Conservation (phyloP, 352 stramenopile genomes). For the Phytophthora multivora region DNA sequence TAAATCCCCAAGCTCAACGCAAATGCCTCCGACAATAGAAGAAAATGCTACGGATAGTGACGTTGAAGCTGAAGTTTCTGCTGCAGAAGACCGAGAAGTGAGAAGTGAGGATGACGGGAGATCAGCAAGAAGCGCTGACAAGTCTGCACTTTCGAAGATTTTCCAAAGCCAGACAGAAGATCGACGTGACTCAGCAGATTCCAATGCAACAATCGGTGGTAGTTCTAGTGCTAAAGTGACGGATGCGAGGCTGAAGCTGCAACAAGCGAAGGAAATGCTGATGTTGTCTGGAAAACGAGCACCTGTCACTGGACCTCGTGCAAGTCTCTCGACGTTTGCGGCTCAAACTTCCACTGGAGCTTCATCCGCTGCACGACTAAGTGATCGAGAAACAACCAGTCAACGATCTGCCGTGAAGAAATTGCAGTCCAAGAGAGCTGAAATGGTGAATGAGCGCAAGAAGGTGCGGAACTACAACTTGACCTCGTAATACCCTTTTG, state of each 20-base stretch:
- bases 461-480: slow-evolving; percentile 86
- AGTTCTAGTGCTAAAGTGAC: slow-evolving; percentile 44
- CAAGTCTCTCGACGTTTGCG: slow-evolving; percentile 45
- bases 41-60: slow-evolving; percentile 24
- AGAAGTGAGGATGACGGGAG: not conserved
- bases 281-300: slow-evolving; percentile 66
- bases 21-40: slow-evolving; percentile 14
- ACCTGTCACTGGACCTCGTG: slow-evolving; percentile 10
- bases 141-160: slow-evolving; percentile 10
- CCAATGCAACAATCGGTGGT: slow-evolving; percentile 11
- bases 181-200: slow-evolving; percentile 11
- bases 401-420: slow-evolving; percentile 70
- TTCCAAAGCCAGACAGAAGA: slow-evolving; percentile 10
- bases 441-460: slow-evolving; percentile 79
- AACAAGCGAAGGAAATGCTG: slow-evolving; percentile 80
- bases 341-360: slow-evolving; percentile 3
- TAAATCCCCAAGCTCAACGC: slow-evolving; percentile 12
- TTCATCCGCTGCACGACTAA: slow-evolving; percentile 23
- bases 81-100: slow-evolving; percentile 6
- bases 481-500: slow-evolving; percentile 16
- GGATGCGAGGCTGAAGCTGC: slow-evolving; percentile 63
- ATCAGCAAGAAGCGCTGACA: not conserved
- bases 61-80: slow-evolving; percentile 16
- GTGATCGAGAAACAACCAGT: slow-evolving; percentile 64
- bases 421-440: slow-evolving; percentile 68